Percentiles rank a stretch among this genome's conserved stretches.
Evolutionary conservation across 768 basidiomycete genomes (phyloP).

Genomic region (Cantharellus cinnabarinus): DNA sequence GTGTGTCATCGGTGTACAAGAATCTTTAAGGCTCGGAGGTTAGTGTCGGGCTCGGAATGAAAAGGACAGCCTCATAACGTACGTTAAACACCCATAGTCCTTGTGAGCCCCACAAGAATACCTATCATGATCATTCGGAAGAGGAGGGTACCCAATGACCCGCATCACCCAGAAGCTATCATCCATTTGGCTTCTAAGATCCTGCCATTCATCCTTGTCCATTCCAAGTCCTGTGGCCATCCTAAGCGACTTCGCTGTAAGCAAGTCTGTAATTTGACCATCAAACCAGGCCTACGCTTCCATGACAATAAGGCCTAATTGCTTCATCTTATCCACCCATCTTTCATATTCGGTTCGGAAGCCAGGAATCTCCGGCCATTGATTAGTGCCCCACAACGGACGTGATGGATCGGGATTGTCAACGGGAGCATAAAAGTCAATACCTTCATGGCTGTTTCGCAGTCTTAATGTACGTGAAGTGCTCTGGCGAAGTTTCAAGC

Average conservation of each 20-base stretch:
- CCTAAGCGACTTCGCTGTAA: conserved; percentile 18
- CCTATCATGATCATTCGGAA: conserved; percentile 60
- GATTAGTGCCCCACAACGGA: conserved; percentile 68
- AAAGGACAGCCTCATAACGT: conserved; percentile 11
- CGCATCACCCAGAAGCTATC: conserved; percentile 86
- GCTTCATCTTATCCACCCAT: conserved; percentile 79
- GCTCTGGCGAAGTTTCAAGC: not conserved
- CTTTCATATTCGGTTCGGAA: conserved; percentile 45
- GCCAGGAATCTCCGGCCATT: conserved; percentile 44
- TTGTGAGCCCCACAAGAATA: conserved; percentile 84
- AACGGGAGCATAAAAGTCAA: conserved; percentile 67
- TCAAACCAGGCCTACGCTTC: conserved; percentile 39
- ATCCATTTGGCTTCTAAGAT: conserved; percentile 47
- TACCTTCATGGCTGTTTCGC: conserved; percentile 44
- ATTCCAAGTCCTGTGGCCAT: conserved; percentile 70
- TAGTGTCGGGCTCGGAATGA: conserved; percentile 1
- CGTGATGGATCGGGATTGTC: conserved; percentile 46
- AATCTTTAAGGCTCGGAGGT: conserved; percentile 30
- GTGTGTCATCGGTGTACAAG: conserved; percentile 65
- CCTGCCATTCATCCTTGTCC: conserved; percentile 45
- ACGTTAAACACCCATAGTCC: conserved; percentile 87
- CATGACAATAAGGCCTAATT: conserved; percentile 63
- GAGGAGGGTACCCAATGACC: conserved; percentile 73
- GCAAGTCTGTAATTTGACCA: not conserved
- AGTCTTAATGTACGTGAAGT: not conserved